Percentiles rank a stretch among this genome's conserved stretches.
phyloP scores from a whole-genome alignment of 2,329 filamentous ascomycete species.

The Trichophyton mentagrophytes region DNA sequence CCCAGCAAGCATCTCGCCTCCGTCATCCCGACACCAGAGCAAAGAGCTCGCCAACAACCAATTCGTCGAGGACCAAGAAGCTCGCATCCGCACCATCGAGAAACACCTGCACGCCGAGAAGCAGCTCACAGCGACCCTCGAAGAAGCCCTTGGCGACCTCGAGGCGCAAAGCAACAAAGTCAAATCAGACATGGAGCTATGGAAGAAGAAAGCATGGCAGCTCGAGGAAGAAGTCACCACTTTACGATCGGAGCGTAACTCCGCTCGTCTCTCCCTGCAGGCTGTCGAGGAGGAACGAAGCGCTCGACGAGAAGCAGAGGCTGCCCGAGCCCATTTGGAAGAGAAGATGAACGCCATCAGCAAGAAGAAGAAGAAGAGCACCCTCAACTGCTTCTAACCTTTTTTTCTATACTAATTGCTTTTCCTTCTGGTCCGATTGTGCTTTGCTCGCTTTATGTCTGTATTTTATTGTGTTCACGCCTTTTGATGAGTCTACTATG shows the following conservation, averaged over 20 bases:
- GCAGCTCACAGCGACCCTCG: conserved; percentile 85
- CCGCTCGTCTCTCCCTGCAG: conserved; percentile 57
- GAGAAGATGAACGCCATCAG: conserved; percentile 88
- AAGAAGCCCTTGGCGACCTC: conserved; percentile 88
- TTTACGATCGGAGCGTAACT: conserved; percentile 47
- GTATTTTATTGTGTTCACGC: neutral
- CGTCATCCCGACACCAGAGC: conserved; percentile 60
- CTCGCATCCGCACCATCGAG: conserved; percentile 87
- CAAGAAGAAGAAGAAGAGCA: conserved; percentile 88
- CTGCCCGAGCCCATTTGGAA: conserved; percentile 76
- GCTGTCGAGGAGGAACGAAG: conserved; percentile 93
- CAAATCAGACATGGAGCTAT: conserved; percentile 77
- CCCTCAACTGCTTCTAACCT: conserved; percentile 86
- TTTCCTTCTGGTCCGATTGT: too few species aligned
- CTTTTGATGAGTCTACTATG: neutral
- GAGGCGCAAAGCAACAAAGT: conserved; percentile 85
- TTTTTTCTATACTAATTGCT: too few species aligned
- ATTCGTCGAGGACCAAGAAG: conserved; percentile 87
- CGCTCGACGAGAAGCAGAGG: conserved; percentile 80
- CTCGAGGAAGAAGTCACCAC: conserved; percentile 51
- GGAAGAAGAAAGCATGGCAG: conserved; percentile 71
- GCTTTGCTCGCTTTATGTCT: too few species aligned
- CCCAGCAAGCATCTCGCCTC: conserved; percentile 43
- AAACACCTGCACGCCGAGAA: conserved; percentile 94
- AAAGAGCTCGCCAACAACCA: conserved; percentile 69